Evolutionary conservation across 768 basidiomycete species (phyloP), one percentile per base, ranked within the genome.

Genomic region (Mycena kentingensis): DNA sequence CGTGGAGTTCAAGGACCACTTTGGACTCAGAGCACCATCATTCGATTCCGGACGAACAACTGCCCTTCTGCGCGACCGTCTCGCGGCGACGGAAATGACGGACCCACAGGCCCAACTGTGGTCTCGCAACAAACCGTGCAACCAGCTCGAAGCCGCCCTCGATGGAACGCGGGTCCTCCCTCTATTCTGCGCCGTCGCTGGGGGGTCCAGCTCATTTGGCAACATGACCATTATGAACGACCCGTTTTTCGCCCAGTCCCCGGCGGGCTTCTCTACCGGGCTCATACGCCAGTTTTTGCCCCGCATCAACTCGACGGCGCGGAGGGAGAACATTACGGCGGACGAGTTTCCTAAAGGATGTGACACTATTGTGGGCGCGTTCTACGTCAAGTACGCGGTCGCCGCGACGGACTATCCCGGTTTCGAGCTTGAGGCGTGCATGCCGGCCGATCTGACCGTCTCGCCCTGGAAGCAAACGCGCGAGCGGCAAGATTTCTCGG

Each of bases 261-360:
- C 52, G 15, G 36, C 31, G 16, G 52, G 38, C 25, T 54, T 54
- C 46, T 47, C 46, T 18, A 54, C 52, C 29, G 46, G 52, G 10
- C 31, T 54, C 6, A 42, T 54, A 26, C 34, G 37, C 31, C 52
- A 54, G 44, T 54, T 54, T 25, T 45, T 46, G 22, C 52, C 39
- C 18, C 52, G 52, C 18, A 54, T 54, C 29, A 54, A 54, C 37
- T 54, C 52, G 21, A 54, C 46, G 38, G 52, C 52, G 24, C 52
- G 37, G 35, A 34, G 37, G 18, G 52, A 54, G 46, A 54, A 48
- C 31, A 54, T 54, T 46, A 54, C 52, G 19, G 19, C 28, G 24
- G 46, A 31, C 36, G 52, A 41, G 16, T 54, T 54, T 38, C 52
- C 52, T 19, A 19, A 16, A 24, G 37, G 29, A 45, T 54, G 52